These are phyloP conservation scores for Monosporascus sp. DNA, from an alignment of 2,329 filamentous ascomycete genomes.

Conservation along the genomic window DNA sequence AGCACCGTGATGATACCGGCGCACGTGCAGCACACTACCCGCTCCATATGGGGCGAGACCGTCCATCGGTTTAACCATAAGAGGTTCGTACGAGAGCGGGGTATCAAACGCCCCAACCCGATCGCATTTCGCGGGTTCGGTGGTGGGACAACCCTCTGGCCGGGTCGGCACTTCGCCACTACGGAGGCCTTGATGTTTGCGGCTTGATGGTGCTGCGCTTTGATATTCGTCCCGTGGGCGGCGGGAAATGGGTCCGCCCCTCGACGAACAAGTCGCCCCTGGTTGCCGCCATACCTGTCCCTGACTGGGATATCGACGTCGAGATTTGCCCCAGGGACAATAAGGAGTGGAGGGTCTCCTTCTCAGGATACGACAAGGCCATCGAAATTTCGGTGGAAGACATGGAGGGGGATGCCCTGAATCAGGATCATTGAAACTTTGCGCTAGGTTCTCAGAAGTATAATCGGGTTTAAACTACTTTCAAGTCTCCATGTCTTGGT, in stretches of 20 bases:
- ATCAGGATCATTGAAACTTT: no score
- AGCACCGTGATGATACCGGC: slow-evolving; percentile 10
- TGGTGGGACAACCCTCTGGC: slow-evolving; percentile 9
- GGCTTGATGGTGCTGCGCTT: slow-evolving; percentile 12
- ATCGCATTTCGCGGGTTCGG: slow-evolving; percentile 11
- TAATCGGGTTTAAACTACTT: no score
- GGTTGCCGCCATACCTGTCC: no score
- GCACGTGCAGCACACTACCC: slow-evolving; percentile 7
- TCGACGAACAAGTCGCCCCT: no score
- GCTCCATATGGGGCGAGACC: slow-evolving; percentile 6
- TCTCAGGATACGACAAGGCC: no score
- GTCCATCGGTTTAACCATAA: slow-evolving; percentile 2
- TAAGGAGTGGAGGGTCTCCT: no score
- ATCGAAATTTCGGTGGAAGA: no score
- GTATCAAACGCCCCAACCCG: slow-evolving; percentile 2
- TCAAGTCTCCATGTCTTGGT: no score
- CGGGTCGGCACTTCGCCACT: slow-evolving; percentile 13
- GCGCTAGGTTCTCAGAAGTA: no score
- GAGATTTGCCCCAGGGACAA: no score
- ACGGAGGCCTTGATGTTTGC: slow-evolving; percentile 10
- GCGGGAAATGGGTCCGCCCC: neutral
- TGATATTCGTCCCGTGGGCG: slow-evolving; percentile 4
- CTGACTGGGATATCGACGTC: no score
- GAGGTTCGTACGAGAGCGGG: neutral
- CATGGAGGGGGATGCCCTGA: no score